Base-by-base conservation (phyloP, 1,139 yeast species). In the Kodamaea ohmeri region DNA sequence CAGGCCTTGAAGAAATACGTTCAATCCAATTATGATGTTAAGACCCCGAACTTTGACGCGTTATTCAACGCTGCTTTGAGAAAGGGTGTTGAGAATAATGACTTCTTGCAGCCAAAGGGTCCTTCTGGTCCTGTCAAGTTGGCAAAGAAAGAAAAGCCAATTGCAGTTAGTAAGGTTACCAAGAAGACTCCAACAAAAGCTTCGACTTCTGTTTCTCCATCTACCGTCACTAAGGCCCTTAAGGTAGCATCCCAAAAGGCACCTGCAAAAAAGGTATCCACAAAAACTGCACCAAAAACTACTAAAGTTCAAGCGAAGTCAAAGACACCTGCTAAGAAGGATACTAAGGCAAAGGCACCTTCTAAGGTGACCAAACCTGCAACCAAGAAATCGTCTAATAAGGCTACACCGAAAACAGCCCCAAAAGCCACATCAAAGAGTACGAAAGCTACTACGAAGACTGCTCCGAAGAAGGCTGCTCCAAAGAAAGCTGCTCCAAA, bases 21-120 rank as follows among this genome's bases (percentile, higher is more conserved):
- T 48, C 80, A 67, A 51, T 67, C 80, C 46, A 81, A 81, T 62
- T 78, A 70, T 58, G 73, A 78, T 42, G 68, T 80, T 52, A 71
- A 77, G 38, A 72, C 82, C 25, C 52, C 73, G 41, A 82, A 78
- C 59, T 88, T 87, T 57, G 95, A 87, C 56, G 66, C 82, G 37
- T 76, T 80, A 49, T 84, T 88, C 72, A 88, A 87, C 61, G 56
- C 76, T 36, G 92, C 96, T 25, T 71, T 88, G 55, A 81, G 83
- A 69, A 83, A 80, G 59, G 95, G 95, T 45, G 94, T 88, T 46
- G 81, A 76, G 42, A 61, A 77, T 19, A 95, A 88, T 37, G 85
- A 79, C 40, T 84, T 89, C 53, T 62, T 76, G 35, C 96, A 86
- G 65, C 96, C 96, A 58, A 88, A 87, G 70, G 96, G 96, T 43